phyloP scores from a whole-genome alignment of 148 eudicot species.

The Limonium bicolor region DNA sequence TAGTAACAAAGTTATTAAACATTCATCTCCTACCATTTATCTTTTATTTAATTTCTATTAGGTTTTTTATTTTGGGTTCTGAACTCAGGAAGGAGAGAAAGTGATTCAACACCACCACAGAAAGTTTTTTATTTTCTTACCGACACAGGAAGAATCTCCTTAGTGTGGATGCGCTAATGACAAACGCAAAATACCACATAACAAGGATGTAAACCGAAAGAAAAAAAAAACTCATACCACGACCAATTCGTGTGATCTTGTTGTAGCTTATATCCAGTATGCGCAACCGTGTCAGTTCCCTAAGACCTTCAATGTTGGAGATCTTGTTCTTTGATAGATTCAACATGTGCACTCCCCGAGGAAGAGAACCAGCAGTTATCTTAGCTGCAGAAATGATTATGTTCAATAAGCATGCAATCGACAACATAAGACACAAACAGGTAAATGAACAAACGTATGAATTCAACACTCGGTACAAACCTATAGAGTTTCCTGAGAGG shows the following conservation, averaged over 20 bases:
- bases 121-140: too few relatives aligned
- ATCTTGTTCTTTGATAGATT: constrained; percentile 81
- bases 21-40: too few relatives aligned
- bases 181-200: too few relatives aligned
- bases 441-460: neutral
- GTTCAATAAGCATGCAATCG: neutral
- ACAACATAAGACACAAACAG: neutral
- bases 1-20: too few relatives aligned
- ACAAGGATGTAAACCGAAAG: too few relatives aligned
- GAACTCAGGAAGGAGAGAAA: too few relatives aligned
- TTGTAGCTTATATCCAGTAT: constrained; percentile 88
- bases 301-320: constrained; percentile 77
- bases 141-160: too few relatives aligned
- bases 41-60: too few relatives aligned
- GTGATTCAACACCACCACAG: too few relatives aligned
- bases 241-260: constrained; percentile 78
- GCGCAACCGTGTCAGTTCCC: constrained; percentile 90
- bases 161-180: too few relatives aligned
- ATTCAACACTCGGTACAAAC: constrained; percentile 19
- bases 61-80: too few relatives aligned
- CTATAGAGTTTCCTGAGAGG: constrained; percentile 86
- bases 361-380: constrained; percentile 85
- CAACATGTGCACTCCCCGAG: constrained; percentile 79
- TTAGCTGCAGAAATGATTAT: constrained; percentile 34
- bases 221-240: too few relatives aligned